phyloP scores from a whole-genome alignment of 106 monocot species.

The Apostasia shenzhenica region DNA sequence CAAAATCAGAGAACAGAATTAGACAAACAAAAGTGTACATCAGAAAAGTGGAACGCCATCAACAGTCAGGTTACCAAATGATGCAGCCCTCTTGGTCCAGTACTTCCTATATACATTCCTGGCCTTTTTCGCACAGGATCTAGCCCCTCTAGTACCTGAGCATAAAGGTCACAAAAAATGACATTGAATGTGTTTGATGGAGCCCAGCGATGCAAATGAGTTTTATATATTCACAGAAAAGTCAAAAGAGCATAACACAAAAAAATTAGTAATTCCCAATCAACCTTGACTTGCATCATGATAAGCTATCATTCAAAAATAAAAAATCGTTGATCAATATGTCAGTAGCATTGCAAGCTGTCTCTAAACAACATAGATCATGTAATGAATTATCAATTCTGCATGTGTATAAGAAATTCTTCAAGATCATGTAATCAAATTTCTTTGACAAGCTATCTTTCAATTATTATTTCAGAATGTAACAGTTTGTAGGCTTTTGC shows the following conservation, averaged over 20 bases:
- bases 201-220: not conserved
- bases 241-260: not conserved
- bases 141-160: slow-evolving; percentile 89
- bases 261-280: too few species aligned
- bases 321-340: too few species aligned
- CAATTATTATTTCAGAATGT: too few species aligned
- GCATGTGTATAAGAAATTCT: too few species aligned
- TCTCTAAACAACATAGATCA: too few species aligned
- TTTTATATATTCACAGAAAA: not conserved
- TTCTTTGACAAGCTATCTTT: too few species aligned
- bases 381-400: too few species aligned
- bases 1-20: slow-evolving; percentile 1
- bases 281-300: not conserved
- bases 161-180: not conserved
- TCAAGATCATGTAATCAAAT: too few species aligned
- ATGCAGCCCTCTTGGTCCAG: slow-evolving; percentile 91
- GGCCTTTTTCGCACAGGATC: slow-evolving; percentile 99
- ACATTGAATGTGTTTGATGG: not conserved
- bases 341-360: too few species aligned
- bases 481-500: too few species aligned
- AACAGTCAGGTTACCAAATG: slow-evolving; percentile 61
- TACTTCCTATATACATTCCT: slow-evolving; percentile 99
- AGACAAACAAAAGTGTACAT: not conserved
- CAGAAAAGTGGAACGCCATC: not conserved
- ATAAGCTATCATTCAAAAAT: too few species aligned